Evolutionary conservation across 257 asterid genomes (phyloP).

Genomic region (Forsythia suspensa): DNA sequence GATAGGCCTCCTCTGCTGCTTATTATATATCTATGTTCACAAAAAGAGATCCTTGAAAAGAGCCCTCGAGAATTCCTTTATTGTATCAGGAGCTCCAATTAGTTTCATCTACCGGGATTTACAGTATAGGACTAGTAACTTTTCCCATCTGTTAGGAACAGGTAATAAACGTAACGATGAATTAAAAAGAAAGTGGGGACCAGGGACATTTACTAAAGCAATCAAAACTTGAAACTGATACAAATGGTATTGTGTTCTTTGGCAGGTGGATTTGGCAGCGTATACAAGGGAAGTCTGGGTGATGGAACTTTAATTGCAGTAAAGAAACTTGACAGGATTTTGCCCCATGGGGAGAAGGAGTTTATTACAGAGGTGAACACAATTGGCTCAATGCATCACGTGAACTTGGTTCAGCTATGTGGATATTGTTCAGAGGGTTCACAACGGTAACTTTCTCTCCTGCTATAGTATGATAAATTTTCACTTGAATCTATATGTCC

Average conservation of each 20-base stretch:
- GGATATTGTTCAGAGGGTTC: constrained; percentile 85
- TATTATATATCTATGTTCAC: constrained; percentile 51
- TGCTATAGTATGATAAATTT: background rate
- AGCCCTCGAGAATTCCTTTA: constrained; percentile 61
- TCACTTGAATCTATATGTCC: background rate
- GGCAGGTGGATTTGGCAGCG: constrained; percentile 92
- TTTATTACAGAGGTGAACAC: constrained; percentile 86
- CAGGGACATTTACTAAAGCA: background rate
- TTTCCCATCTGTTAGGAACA: constrained; percentile 74
- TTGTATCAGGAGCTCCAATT: constrained; percentile 71
- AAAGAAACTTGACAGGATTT: constrained; percentile 76
- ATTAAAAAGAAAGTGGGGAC: background rate
- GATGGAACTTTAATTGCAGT: constrained; percentile 82
- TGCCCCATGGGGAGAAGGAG: constrained; percentile 88
- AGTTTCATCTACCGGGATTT: constrained; percentile 72
- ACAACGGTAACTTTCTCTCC: constrained; percentile 43
- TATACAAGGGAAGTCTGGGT: constrained; percentile 71
- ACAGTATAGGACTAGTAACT: constrained; percentile 58
- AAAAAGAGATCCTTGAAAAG: constrained; percentile 52
- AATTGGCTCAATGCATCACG: constrained; percentile 91
- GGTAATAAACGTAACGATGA: constrained; percentile 39
- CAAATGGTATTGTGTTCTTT: constrained; percentile 13
- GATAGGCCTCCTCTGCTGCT: constrained; percentile 56
- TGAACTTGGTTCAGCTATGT: constrained; percentile 79
- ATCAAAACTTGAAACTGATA: background rate